These are phyloP conservation scores for Picochlorum sp. DNA, from an alignment of 139 green algal species.

Conservation along the genomic window DNA sequence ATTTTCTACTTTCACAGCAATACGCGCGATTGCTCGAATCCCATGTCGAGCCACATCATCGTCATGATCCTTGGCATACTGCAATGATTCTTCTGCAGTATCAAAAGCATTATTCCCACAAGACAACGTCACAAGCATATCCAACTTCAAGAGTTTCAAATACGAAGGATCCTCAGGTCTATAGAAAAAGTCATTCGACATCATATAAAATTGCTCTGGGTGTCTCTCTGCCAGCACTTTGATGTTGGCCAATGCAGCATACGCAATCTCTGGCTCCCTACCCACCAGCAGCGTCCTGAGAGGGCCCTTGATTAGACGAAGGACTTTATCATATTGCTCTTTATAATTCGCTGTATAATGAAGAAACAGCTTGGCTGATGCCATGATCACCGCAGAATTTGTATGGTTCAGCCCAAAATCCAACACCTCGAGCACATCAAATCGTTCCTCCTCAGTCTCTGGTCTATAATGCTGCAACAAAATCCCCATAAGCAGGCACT, in stretches of 20 bases:
- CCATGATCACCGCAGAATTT: constrained; percentile 89
- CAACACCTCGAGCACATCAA: constrained; percentile 91
- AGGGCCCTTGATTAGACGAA: constrained; percentile 5
- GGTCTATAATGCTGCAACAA: constrained; percentile 64
- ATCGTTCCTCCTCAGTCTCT: constrained; percentile 68
- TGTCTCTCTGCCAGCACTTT: constrained; percentile 72
- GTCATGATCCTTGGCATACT: constrained; percentile 62
- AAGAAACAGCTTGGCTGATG: constrained; percentile 85
- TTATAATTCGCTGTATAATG: constrained; percentile 80
- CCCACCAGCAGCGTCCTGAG: constrained; percentile 74
- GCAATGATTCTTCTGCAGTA: constrained; percentile 78
- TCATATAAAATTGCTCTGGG: constrained; percentile 41
- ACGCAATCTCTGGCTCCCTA: constrained; percentile 65
- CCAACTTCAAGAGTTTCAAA: constrained; percentile 91
- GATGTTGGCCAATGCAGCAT: constrained; percentile 79
- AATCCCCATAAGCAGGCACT: constrained; percentile 84
- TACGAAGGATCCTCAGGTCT: constrained; percentile 82
- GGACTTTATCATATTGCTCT: constrained; percentile 75
- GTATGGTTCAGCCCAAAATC: constrained; percentile 82
- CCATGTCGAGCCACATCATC: constrained; percentile 61
- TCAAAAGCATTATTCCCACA: constrained; percentile 82
- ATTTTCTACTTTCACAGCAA: constrained; percentile 60
- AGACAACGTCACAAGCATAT: constrained; percentile 78
- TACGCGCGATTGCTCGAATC: constrained; percentile 58
- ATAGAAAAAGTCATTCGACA: constrained; percentile 87